Percentiles rank a stretch among this genome's conserved stretches.
Evolutionary conservation across 805 yeast genomes (phyloP).

Genomic region (Nakazawaea pomicola): DNA sequence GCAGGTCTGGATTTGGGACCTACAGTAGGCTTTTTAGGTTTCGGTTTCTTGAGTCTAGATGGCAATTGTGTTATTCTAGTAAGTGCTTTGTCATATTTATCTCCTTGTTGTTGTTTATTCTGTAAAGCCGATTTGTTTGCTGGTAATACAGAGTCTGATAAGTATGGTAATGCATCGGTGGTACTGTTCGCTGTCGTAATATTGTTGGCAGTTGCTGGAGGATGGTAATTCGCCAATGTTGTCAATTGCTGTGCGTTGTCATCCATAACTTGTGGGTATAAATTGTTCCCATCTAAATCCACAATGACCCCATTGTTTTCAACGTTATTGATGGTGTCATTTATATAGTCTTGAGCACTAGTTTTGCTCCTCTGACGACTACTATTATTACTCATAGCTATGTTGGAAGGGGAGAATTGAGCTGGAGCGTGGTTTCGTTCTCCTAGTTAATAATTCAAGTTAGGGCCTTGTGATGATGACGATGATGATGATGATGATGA

Average conservation of each 20-base stretch:
- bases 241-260: slow-evolving; percentile 2
- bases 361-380: background rate
- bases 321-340: background rate
- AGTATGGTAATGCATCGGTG: background rate
- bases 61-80: slow-evolving; percentile 4
- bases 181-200: no score
- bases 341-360: background rate
- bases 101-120: background rate
- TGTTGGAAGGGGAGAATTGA: no score
- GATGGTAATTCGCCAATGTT: slow-evolving; percentile 2
- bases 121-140: background rate
- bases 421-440: no score
- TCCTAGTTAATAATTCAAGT: no score
- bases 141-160: slow-evolving; percentile 6
- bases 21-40: slow-evolving; percentile 12
- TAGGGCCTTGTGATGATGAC: no score
- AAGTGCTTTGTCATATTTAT: background rate
- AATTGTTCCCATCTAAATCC: background rate
- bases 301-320: no score
- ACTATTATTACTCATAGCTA: no score
- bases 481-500: no score
- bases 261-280: background rate
- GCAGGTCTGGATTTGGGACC: slow-evolving; percentile 67
- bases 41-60: slow-evolving; percentile 12
- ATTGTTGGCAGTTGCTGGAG: no score